Conservation (phyloP, 2,329 filamentous ascomycete genomes). For the Alternaria hordeiaustralica region DNA sequence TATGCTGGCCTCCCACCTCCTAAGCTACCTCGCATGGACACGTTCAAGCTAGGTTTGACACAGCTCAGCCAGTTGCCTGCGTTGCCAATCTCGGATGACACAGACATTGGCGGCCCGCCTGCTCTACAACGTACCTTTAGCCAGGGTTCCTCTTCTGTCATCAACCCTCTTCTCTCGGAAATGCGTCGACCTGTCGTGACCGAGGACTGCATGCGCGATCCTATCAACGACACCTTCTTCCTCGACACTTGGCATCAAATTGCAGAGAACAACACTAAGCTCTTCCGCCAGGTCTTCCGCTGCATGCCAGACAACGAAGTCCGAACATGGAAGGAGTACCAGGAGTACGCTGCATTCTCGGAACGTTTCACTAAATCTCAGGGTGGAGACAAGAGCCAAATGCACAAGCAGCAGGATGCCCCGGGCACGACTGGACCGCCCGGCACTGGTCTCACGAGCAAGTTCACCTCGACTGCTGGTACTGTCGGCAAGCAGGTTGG, state of each 20-base stretch:
- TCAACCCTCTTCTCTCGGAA: constrained; percentile 64
- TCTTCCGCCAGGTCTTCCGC: constrained; percentile 91
- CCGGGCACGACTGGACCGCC: constrained; percentile 58
- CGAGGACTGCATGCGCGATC: constrained; percentile 94
- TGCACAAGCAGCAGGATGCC: constrained; percentile 56
- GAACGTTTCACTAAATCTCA: constrained; percentile 76
- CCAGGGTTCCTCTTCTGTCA: constrained; percentile 54
- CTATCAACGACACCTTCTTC: constrained; percentile 80
- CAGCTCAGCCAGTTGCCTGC: constrained; percentile 73
- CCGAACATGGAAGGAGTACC: constrained; percentile 90
- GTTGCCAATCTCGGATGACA: constrained; percentile 75
- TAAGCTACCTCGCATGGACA: constrained; percentile 64
- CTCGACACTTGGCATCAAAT: constrained; percentile 86
- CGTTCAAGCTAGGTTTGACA: constrained; percentile 71
- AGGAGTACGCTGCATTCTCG: constrained; percentile 78
- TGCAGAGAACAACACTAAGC: constrained; percentile 92
- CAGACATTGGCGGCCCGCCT: constrained; percentile 79
- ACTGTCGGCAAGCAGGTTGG: constrained; percentile 32
- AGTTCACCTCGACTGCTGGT: constrained; percentile 28
- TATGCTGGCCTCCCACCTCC: constrained; percentile 67
- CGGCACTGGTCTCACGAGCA: constrained; percentile 47
- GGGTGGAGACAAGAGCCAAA: constrained; percentile 60
- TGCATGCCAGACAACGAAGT: constrained; percentile 98
- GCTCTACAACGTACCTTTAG: constrained; percentile 59
- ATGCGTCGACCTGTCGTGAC: constrained; percentile 77